Percentiles rank a stretch among this genome's conserved stretches.
phyloP scores from a whole-genome alignment of 2,329 filamentous ascomycete genomes.

The Coniochaeta prunicola region DNA sequence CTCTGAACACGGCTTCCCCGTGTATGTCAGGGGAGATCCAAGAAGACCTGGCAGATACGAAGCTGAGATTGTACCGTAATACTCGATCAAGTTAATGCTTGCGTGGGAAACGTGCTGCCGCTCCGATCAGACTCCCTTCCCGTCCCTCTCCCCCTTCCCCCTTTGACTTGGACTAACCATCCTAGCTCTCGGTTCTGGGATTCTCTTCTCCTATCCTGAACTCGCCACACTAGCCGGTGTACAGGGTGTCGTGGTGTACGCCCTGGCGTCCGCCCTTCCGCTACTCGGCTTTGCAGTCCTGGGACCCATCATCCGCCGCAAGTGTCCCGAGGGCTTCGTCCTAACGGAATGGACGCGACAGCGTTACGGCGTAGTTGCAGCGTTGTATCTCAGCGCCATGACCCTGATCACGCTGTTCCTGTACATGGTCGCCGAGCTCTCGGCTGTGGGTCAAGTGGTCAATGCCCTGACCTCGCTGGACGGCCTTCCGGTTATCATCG shows the following conservation, averaged over 20 bases:
- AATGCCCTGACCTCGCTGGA: constrained; percentile 67
- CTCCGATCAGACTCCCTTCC: constrained; percentile 42
- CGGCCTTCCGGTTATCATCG: constrained; percentile 67
- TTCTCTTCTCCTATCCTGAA: constrained; percentile 76
- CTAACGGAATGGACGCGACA: constrained; percentile 79
- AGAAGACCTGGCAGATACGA: constrained; percentile 41
- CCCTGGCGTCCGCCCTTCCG: constrained; percentile 63
- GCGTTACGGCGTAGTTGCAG: constrained; percentile 63
- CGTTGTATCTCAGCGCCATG: constrained; percentile 68
- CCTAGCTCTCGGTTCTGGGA: constrained; percentile 73
- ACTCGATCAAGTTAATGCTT: constrained; percentile 99
- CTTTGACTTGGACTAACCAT: constrained; percentile 31
- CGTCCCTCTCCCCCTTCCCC: constrained; percentile 15
- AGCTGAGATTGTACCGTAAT: constrained; percentile 94
- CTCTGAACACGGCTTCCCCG: constrained; percentile 17
- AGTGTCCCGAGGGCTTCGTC: constrained; percentile 78
- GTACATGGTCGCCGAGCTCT: constrained; percentile 82
- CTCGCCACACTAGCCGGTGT: constrained; percentile 72
- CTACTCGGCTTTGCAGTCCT: constrained; percentile 68
- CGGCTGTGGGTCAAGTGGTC: constrained; percentile 73
- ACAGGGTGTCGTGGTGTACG: constrained; percentile 72
- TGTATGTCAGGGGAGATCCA: constrained; percentile 4
- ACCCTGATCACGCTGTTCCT: constrained; percentile 76
- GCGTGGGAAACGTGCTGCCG: constrained; percentile 97
- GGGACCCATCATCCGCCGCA: constrained; percentile 69